Evolutionary conservation across 2,329 filamentous ascomycete species (phyloP).

Genomic region (Fusarium odoratissimum): DNA sequence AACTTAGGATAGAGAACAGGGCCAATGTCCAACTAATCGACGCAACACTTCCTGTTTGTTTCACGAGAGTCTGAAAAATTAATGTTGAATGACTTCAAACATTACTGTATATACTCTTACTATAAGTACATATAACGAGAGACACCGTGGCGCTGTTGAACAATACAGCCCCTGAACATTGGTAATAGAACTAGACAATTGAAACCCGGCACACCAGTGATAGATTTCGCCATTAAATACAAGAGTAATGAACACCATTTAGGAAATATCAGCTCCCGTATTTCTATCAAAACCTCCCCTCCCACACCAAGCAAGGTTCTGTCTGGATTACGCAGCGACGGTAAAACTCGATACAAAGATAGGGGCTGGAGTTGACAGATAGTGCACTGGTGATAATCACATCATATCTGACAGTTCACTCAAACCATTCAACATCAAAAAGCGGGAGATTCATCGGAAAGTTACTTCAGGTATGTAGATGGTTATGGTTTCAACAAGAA

Average conservation of each 20-base stretch:
- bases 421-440: not conserved
- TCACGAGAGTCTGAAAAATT: not conserved
- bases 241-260: not conserved
- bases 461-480: not conserved
- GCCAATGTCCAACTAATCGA: too few relatives aligned
- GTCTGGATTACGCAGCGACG: conserved; percentile 18
- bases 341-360: not conserved
- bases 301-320: not conserved
- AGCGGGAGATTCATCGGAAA: not conserved
- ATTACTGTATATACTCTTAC: rapidly evolving
- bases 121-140: not conserved
- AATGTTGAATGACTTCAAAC: rapidly evolving
- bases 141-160: not conserved
- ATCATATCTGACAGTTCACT: not conserved
- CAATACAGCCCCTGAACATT: not conserved
- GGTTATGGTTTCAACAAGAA: not conserved
- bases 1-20: not conserved
- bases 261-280: not conserved
- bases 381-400: not conserved
- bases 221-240: too few relatives aligned
- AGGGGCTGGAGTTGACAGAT: not conserved
- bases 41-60: not conserved
- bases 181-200: not conserved
- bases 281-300: not conserved
- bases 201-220: not conserved